Evolutionary conservation across 2,329 filamentous ascomycete species (phyloP).

Genomic region (Rhinocladiella mackenziei): DNA sequence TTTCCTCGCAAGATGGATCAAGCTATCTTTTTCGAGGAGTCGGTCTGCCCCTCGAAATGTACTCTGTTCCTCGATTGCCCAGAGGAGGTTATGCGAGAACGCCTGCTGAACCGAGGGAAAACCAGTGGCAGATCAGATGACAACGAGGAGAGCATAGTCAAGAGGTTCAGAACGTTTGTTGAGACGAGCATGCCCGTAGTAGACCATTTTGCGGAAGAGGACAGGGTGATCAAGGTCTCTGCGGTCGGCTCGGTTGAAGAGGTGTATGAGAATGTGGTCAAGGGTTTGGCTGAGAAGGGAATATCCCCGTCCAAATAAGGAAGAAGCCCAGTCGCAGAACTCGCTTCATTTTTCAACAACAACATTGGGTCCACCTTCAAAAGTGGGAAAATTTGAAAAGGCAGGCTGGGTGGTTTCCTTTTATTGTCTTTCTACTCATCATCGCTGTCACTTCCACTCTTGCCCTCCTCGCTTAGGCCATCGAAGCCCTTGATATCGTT

Average conservation of each 20-base stretch:
- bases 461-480: slow-evolving; percentile 29
- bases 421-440: no score
- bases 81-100: slow-evolving; percentile 78
- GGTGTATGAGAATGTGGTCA: slow-evolving; percentile 55
- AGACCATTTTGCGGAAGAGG: slow-evolving; percentile 71
- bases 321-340: background rate
- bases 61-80: slow-evolving; percentile 94
- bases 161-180: slow-evolving; percentile 89
- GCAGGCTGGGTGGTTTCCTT: background rate
- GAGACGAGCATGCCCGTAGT: slow-evolving; percentile 98
- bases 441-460: slow-evolving; percentile 32
- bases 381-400: background rate
- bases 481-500: slow-evolving; percentile 24
- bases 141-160: slow-evolving; percentile 91
- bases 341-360: no score
- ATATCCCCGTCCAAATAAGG: slow-evolving; percentile 23
- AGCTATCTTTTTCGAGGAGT: slow-evolving; percentile 85
- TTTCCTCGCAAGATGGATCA: slow-evolving; percentile 98
- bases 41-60: slow-evolving; percentile 76
- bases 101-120: slow-evolving; percentile 83
- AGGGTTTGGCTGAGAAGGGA: slow-evolving; percentile 45
- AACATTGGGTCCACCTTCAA: background rate
- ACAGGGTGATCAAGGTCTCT: slow-evolving; percentile 74
- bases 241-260: slow-evolving; percentile 65
- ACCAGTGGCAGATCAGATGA: slow-evolving; percentile 89